Base-by-base conservation (phyloP, 1,139 yeast species). In the Arxiozyma telluris region DNA sequence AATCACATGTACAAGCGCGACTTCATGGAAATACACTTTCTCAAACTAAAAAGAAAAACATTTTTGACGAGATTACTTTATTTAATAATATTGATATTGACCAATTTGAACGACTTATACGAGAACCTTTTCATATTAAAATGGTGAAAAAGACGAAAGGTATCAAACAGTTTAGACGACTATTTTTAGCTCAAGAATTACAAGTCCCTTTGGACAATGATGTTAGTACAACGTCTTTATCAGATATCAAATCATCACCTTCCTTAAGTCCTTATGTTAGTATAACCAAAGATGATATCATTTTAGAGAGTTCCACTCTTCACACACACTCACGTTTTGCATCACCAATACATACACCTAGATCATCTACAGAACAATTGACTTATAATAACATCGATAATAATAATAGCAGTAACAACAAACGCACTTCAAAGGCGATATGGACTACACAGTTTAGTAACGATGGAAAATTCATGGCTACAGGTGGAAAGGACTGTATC, bases 151-250 rank as follows among this genome's bases (percentile, higher is more conserved):
- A 74, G 56, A 74, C 73, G 54, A 72, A 71, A 53, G 72, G 80
- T 49, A 77, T 82, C 2, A 72, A 71, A 45, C 69, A 73, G 47
- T 71, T 83, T 56, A 79, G 79, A 60, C 73, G 84, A 55, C 67
- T 89, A 51, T 89, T 90, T 60, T 71, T 89, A 44, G 95, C 96
- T 1, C 97, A 90, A 67, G 95, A 89, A 67, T 71, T 90, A 55
- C 47, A 50, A 15, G 50, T 47, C 72, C 75, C 56, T 65, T 44
- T 50, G 23, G 50, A 44, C 39, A 34, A 30, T n/a, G 50, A 50
- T 48, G 41, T 25, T 0, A 27, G 21, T 20, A 42, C 34, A 25
- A 38, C 47, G 30, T 42, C 27, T 23, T 17, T 21, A 23, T 44
- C 20, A 27, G 46, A 27, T 15, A 30, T 25, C 12, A 49, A 34